These are phyloP conservation scores for Juncus inflexus DNA, from an alignment of 176 grass and related monocot genomes.

Conservation along the genomic window DNA sequence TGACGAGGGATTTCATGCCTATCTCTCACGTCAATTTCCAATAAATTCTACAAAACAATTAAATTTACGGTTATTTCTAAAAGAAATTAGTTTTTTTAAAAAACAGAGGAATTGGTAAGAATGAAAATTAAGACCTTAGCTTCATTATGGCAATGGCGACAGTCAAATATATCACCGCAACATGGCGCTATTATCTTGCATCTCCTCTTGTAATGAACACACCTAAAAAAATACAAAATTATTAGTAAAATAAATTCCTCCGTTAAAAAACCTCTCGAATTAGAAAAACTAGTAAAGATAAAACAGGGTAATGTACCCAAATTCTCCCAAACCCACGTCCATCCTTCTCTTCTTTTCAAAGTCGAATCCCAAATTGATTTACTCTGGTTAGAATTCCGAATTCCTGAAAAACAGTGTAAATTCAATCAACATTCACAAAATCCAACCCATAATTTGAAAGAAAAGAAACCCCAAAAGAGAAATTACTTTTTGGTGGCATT, in stretches of 20 bases:
- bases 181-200: conserved; percentile 74
- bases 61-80: background rate
- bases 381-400: conserved; percentile 1
- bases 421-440: conserved; percentile 6
- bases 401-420: background rate
- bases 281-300: background rate
- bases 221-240: conserved; percentile 29
- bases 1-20: conserved; percentile 74
- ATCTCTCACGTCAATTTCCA: conserved; percentile 41
- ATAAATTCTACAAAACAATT: conserved; percentile 44
- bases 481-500: background rate
- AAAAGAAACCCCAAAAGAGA: background rate
- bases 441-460: background rate
- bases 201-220: conserved; percentile 58
- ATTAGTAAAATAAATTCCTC: background rate
- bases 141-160: conserved; percentile 90
- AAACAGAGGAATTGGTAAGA: background rate
- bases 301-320: conserved; percentile 1
- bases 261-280: background rate
- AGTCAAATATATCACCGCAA: conserved; percentile 71
- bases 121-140: conserved; percentile 35
- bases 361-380: background rate
- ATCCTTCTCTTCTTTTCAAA: conserved; percentile 11
- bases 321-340: conserved; percentile 5
- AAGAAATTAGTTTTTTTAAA: background rate